phyloP scores from a whole-genome alignment of 2,329 filamentous ascomycete genomes.

The Fusarium pilosicola region DNA sequence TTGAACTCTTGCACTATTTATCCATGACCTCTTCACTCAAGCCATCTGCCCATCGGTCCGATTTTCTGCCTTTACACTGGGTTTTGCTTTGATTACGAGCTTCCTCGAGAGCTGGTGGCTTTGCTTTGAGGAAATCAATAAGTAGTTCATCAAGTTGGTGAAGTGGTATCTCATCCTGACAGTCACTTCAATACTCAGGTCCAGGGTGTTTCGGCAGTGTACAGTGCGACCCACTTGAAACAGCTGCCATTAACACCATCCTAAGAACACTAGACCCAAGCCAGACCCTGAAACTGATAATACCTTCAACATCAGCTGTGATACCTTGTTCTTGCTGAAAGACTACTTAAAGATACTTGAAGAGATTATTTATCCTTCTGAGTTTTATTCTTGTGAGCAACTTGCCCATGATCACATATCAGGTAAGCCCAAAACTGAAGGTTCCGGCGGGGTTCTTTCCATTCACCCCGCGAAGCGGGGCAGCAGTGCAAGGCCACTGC shows the following conservation, averaged over 20 bases:
- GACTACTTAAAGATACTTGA: neutral
- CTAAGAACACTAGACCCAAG: neutral
- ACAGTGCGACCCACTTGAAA: constrained; percentile 29
- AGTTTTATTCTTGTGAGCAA: neutral
- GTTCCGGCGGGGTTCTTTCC: neutral
- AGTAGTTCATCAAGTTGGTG: neutral
- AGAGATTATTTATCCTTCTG: neutral
- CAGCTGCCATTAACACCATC: neutral
- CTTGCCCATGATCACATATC: neutral
- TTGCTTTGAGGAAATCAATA: neutral
- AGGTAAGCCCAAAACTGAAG: neutral
- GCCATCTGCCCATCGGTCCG: neutral
- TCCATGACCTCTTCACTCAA: constrained; percentile 4
- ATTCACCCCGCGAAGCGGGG: constrained; percentile 45
- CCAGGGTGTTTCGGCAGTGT: constrained; percentile 11
- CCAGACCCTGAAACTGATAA: constrained; percentile 19
- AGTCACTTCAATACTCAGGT: neutral
- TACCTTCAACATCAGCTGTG: neutral
- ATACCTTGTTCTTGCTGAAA: neutral
- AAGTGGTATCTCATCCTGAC: neutral
- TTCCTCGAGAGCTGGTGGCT: neutral
- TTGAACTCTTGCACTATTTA: neutral
- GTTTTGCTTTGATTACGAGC: neutral
- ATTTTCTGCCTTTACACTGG: neutral
- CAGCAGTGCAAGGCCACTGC: constrained; percentile 41